Percentiles rank a stretch among this genome's conserved stretches.
These are phyloP conservation scores for Pythium angustatum DNA, from an alignment of 352 stramenopile species.

Conservation along the genomic window DNA sequence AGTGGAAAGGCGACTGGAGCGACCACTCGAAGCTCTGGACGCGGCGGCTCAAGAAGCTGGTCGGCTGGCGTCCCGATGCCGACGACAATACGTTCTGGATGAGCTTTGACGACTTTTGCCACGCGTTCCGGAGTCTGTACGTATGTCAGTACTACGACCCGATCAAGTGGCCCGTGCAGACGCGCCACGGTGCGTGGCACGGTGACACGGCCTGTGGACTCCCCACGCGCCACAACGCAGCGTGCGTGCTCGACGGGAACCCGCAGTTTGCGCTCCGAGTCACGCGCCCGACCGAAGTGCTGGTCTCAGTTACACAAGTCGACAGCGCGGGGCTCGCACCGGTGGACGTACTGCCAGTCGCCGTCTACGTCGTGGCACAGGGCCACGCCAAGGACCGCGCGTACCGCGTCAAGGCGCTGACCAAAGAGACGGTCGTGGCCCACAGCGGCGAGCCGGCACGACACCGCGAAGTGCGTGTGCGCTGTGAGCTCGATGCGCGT, in stretches of 20 bases:
- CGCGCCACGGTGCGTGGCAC: slow-evolving; percentile 55
- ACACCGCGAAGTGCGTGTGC: slow-evolving; percentile 72
- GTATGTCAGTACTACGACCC: slow-evolving; percentile 93
- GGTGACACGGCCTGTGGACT: slow-evolving; percentile 79
- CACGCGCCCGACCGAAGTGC: slow-evolving; percentile 76
- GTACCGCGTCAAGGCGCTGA: slow-evolving; percentile 58
- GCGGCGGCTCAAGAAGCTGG: slow-evolving; percentile 80
- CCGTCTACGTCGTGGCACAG: slow-evolving; percentile 69
- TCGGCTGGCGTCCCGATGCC: slow-evolving; percentile 58
- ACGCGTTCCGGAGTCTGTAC: slow-evolving; percentile 91
- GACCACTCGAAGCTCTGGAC: slow-evolving; percentile 91
- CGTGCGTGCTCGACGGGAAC: slow-evolving; percentile 84
- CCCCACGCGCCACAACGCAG: slow-evolving; percentile 82
- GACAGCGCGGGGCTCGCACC: slow-evolving; percentile 62
- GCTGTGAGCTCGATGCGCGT: slow-evolving; percentile 70
- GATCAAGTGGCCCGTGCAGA: slow-evolving; percentile 63
- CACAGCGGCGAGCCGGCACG: slow-evolving; percentile 76
- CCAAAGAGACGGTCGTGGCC: slow-evolving; percentile 70
- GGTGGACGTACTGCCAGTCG: slow-evolving; percentile 63
- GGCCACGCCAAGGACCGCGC: slow-evolving; percentile 54
- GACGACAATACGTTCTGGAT: slow-evolving; percentile 95
- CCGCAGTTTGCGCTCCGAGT: slow-evolving; percentile 86
- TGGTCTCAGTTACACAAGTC: slow-evolving; percentile 86
- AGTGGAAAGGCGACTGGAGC: slow-evolving; percentile 94
- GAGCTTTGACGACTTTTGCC: slow-evolving; percentile 94